Evolutionary conservation across 441 rosid species (phyloP), one percentile per base, ranked within the genome.

Genomic region (Daphne laureola): DNA sequence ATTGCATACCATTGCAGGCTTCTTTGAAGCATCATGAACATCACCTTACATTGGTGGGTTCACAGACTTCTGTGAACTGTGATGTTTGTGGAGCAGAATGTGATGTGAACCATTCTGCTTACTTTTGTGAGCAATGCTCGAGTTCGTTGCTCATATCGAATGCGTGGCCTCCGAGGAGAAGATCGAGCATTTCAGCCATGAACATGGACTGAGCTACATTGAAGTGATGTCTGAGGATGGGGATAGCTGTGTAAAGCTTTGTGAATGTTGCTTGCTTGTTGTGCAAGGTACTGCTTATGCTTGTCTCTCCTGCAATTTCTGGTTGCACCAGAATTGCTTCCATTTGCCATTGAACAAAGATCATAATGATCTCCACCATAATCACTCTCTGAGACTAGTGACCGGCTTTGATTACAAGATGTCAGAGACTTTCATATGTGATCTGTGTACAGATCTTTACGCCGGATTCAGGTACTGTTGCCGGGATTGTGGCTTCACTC

Each of bases 1-100:
- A 55, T n/a, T 55, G 59, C 35, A 44, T 55, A n/a, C 26, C 23
- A 8, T 6, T 44, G 16, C 59, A 26, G 3, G 41, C 18, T 26
- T 6, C 14, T 4, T 43, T 17, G 9, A 55, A 17, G n/a, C n/a
- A n/a, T n/a, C 23, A 43, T 43, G 43, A 45, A 25, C 49, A 45
- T 13, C 14, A 15, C 5, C 49, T 45, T 15, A 45, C 16, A 0
- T 45, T 45, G 8, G 15, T 12, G 49, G 46, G 18, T 45, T 45
- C 49, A n/a, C 12, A 13, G 4, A 8, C 1, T 12, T 45, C 15
- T 3, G 8, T n/a, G 49, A 17, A 45, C 3, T 45, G 49, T 45
- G 12, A 14, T 14, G 49, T 45, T 45, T 45, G 49, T 45, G 49
- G 49, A 45, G 16, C 12, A 45, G 9, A 45, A 45, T 45, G 49